Percentiles rank a stretch among this genome's conserved stretches.
Evolutionary conservation across 176 grass and related monocot genomes (phyloP).

Genomic region (Oryza glaberrima): DNA sequence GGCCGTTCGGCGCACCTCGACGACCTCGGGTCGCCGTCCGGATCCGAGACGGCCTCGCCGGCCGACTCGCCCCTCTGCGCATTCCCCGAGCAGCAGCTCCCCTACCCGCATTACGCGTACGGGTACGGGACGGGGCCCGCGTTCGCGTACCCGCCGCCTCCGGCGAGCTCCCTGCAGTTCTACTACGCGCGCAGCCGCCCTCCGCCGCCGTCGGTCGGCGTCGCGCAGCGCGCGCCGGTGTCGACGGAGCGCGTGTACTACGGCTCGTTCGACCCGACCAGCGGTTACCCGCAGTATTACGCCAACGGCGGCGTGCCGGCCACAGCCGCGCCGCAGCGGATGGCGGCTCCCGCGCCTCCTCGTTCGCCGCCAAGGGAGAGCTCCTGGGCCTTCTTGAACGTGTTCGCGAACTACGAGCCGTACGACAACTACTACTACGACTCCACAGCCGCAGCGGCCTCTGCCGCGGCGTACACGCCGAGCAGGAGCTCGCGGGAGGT

Average conservation of each 20-base stretch:
- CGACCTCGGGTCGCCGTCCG: slow-evolving; percentile 35
- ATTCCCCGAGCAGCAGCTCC: slow-evolving; percentile 16
- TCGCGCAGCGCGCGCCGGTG: slow-evolving; percentile 45
- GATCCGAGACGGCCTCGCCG: slow-evolving; percentile 54
- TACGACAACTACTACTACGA: slow-evolving; percentile 46
- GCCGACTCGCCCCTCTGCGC: slow-evolving; percentile 24
- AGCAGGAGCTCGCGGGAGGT: slow-evolving; percentile 88
- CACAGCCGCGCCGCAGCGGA: slow-evolving; percentile 4
- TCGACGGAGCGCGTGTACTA: slow-evolving; percentile 45
- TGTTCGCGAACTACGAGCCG: slow-evolving; percentile 63
- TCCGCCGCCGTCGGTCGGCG: slow-evolving; percentile 55
- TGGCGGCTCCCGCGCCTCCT: slow-evolving; percentile 42
- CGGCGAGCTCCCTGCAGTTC: slow-evolving; percentile 53
- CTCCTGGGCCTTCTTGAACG: slow-evolving; percentile 90
- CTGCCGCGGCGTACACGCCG: slow-evolving; percentile 52
- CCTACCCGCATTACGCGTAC: slow-evolving; percentile 9
- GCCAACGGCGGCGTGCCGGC: slow-evolving; percentile 37
- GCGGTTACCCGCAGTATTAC: slow-evolving; percentile 41
- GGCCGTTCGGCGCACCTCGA: slow-evolving; percentile 19
- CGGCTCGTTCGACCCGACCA: slow-evolving; percentile 38
- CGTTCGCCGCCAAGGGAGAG: slow-evolving; percentile 68
- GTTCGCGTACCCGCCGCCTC: slow-evolving; percentile 36
- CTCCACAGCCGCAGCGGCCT: neutral
- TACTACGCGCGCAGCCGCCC: slow-evolving; percentile 77
- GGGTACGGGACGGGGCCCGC: slow-evolving; percentile 32